A percentile compares a stretch with the other conserved stretches of the same genome.
Evolutionary conservation across 129 eudicot species (phyloP).

Genomic region (Helichrysum umbraculigerum): DNA sequence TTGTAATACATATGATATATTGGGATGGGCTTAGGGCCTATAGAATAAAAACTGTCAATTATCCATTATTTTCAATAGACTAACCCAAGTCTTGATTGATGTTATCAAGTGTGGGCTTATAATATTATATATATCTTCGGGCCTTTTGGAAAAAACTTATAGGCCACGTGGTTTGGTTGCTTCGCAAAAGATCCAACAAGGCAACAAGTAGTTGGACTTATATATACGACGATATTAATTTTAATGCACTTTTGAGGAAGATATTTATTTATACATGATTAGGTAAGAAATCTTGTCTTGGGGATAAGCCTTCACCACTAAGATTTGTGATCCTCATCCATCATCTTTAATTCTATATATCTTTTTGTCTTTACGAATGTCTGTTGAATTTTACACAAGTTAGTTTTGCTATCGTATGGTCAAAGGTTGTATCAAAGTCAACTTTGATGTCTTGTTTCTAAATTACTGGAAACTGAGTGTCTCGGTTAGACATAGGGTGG

Average conservation of each 20-base stretch:
- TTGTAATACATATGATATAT: too few relatives aligned
- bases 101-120: neutral
- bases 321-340: neutral
- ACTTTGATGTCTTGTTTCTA: neutral
- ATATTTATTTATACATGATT: too few relatives aligned
- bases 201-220: too few relatives aligned
- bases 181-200: too few relatives aligned
- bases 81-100: neutral
- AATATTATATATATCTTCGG: neutral
- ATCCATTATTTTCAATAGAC: neutral
- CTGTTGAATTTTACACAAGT: neutral
- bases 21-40: neutral
- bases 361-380: neutral
- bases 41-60: too few relatives aligned
- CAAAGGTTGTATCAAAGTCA: neutral
- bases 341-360: neutral
- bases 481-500: neutral
- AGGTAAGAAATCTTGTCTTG: neutral
- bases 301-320: neutral
- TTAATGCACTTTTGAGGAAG: too few relatives aligned
- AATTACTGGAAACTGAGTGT: neutral
- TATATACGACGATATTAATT: too few relatives aligned
- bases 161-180: too few relatives aligned
- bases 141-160: neutral
- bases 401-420: neutral